Base-by-base conservation (phyloP, 1,139 yeast genomes). In the Diutina rugosa region DNA sequence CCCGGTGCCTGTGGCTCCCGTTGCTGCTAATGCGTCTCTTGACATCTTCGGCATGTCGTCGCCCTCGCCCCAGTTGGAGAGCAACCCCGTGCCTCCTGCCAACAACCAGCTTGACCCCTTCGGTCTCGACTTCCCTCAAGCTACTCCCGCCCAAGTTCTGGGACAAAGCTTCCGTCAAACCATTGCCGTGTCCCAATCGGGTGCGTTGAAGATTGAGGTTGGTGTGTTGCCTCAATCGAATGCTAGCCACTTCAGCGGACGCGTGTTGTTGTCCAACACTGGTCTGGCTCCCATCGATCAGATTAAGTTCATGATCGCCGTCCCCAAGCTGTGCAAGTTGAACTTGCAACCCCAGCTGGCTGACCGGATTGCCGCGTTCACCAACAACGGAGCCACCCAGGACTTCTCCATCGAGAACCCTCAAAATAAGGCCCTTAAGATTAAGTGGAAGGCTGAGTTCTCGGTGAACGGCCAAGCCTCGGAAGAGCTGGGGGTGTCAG, bases 371-470 rank as follows among this genome's bases (percentile, higher is more conserved):
- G 72, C 74, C 57, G 80, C 86, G 1, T 76, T 74, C 56, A 73
- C 77, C 55, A 71, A 69, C 45, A 77, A 79, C 57, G 86, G 85
- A 6, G 75, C 89, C 21, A 72, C 76, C 4, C 96, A 89, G 68
- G 73, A 70, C 35, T 79, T 85, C 58, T 67, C 69, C n/a, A 77
- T 91, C 59, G 82, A 78, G 55, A 81, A 83, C 63, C 78, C 82
- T 4, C 62, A 66, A 2, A 67, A 68, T 55, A 74, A 74, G 61
- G 69, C 78, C 28, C 75, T 89, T 62, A 90, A 89, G 70, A 75
- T 91, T 58, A 87, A 90, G 67, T 91, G 95, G 95, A 89, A 87
- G 67, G 79, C 82, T 38, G 80, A 81, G 59, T 90, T 83, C 65
- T 64, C 64, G 16, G 65, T 77, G 7, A 79, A 78, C 56, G 84